Conservation (phyloP, 2,329 filamentous ascomycete genomes). For the Colletotrichum caudatum region DNA sequence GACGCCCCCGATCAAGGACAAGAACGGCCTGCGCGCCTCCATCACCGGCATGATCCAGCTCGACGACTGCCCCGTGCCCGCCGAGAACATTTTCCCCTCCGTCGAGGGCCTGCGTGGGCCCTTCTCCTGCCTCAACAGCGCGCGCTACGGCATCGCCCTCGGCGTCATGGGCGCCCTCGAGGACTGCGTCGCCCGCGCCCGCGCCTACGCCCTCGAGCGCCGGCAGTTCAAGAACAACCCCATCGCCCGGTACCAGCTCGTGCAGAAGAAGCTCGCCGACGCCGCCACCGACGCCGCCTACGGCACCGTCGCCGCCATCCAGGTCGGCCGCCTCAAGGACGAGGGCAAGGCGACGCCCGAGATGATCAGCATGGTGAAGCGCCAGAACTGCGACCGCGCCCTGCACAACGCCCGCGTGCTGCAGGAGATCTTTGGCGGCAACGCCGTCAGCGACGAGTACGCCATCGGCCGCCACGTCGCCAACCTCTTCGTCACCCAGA, state of each 20-base stretch:
- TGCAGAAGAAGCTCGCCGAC: slow-evolving; percentile 98
- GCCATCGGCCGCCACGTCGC: slow-evolving; percentile 94
- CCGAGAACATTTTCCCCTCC: slow-evolving; percentile 93
- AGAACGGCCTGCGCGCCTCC: slow-evolving; percentile 91
- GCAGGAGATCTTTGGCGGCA: slow-evolving; percentile 97
- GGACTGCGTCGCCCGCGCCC: slow-evolving; percentile 84
- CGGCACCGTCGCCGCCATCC: slow-evolving; percentile 88
- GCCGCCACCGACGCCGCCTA: slow-evolving; percentile 91
- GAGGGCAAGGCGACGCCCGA: slow-evolving; percentile 88
- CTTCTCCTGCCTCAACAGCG: slow-evolving; percentile 94
- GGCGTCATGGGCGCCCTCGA: slow-evolving; percentile 95
- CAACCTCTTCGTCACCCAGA: slow-evolving; percentile 97
- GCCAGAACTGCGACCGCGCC: slow-evolving; percentile 95
- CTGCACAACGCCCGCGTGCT: slow-evolving; percentile 82
- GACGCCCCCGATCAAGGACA: slow-evolving; percentile 93
- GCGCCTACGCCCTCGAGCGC: slow-evolving; percentile 90
- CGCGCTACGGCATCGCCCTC: slow-evolving; percentile 92
- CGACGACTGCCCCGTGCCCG: slow-evolving; percentile 88
- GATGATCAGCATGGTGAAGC: slow-evolving; percentile 97
- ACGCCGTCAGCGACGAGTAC: slow-evolving; percentile 98
- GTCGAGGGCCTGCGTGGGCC: slow-evolving; percentile 89
- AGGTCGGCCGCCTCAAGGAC: slow-evolving; percentile 94
- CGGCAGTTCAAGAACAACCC: slow-evolving; percentile 98
- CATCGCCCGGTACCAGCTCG: slow-evolving; percentile 93
- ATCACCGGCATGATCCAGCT: slow-evolving; percentile 99